Evolutionary conservation across 305 asterid species (phyloP).

Genomic region (Fraxinus xanthoxyloides): DNA sequence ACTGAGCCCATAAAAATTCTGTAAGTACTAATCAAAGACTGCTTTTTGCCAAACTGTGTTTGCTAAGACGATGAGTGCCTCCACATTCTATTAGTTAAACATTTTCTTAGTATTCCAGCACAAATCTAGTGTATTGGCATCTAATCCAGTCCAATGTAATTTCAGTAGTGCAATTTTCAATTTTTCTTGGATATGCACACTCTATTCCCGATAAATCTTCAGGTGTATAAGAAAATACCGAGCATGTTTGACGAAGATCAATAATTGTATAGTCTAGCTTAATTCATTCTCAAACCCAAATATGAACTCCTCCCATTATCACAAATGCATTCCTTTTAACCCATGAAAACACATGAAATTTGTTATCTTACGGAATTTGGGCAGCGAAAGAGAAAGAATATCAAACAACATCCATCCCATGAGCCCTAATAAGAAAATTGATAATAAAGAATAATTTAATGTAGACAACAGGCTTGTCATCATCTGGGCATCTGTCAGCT

Average conservation of each 20-base stretch:
- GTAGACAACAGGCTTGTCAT: background rate
- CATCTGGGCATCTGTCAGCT: background rate
- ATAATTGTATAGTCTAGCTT: background rate
- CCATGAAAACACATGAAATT: background rate
- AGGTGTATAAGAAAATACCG: background rate
- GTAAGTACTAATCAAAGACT: background rate
- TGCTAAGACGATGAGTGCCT: background rate
- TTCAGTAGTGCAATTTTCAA: background rate
- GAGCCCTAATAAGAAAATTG: background rate
- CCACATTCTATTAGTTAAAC: background rate
- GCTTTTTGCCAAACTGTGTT: background rate
- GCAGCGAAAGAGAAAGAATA: background rate
- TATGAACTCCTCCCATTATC: background rate
- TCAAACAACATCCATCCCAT: background rate
- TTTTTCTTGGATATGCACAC: background rate
- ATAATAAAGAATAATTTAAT: conserved; percentile 5
- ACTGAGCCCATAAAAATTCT: background rate
- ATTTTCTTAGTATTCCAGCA: background rate
- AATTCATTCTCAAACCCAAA: background rate
- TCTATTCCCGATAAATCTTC: background rate
- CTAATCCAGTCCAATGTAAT: background rate
- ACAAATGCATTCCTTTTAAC: background rate
- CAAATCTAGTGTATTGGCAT: background rate
- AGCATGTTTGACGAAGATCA: background rate
- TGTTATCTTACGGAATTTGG: background rate